Percentiles rank a stretch among this genome's conserved stretches.
Conservation (phyloP, 257 asterid species). For the Eustoma russellianum region DNA sequence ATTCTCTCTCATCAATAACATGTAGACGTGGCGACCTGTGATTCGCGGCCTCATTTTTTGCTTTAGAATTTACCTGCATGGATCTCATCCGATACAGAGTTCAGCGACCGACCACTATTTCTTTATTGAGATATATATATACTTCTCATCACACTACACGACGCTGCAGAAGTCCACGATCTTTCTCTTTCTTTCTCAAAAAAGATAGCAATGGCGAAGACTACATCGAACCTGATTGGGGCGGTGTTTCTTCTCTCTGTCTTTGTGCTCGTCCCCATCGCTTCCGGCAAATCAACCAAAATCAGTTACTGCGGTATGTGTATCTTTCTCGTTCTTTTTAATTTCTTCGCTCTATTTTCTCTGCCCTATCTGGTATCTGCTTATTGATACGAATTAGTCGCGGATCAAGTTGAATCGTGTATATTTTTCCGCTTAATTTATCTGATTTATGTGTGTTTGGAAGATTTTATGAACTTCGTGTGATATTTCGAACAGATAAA, state of each 20-base stretch:
- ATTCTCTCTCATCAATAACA: too few species aligned
- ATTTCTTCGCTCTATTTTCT: background rate
- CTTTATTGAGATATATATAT: too few species aligned
- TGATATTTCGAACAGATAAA: conserved; percentile 22
- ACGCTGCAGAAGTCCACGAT: too few species aligned
- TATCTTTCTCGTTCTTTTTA: too few species aligned
- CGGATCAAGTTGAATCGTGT: background rate
- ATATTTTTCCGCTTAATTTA: background rate
- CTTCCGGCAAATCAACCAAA: conserved; percentile 21
- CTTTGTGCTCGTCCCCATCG: conserved; percentile 22
- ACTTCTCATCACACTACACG: too few species aligned
- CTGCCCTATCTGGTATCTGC: too few species aligned
- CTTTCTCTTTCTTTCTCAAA: background rate
- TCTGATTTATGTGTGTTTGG: background rate
- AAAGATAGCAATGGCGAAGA: conserved; percentile 17
- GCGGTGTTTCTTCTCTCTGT: conserved; percentile 16
- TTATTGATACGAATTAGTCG: background rate
- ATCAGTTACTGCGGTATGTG: conserved; percentile 28
- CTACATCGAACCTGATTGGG: conserved; percentile 9
- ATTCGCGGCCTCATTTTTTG: too few species aligned
- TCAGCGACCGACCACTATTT: too few species aligned
- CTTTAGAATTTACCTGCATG: too few species aligned
- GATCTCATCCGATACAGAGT: too few species aligned
- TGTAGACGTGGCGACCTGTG: too few species aligned
- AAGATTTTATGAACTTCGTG: too few species aligned